Base-by-base conservation (phyloP, 345 rosid genomes). In the Syzygium oleosum region DNA sequence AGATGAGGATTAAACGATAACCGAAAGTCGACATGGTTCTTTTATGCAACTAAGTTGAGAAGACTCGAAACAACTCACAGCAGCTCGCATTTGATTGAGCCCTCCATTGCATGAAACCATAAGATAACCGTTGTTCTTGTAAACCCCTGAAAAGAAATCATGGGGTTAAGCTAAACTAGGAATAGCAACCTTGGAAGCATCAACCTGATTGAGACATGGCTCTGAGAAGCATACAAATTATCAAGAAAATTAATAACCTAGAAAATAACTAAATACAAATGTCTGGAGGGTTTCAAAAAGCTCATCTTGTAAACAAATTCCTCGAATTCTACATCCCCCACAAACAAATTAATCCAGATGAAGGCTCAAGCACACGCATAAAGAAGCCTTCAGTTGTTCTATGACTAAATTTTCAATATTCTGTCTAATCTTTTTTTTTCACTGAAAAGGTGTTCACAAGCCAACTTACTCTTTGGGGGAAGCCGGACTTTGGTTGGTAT, bases 21-120 rank as follows among this genome's bases (percentile, higher is more conserved):
- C 25, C 25, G 23, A 27, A 68, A 29, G 46, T 14, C 5, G 51
- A 21, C 27, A 31, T 34, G 46, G 55, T 87, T 78, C 53, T 43
- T 41, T 73, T 79, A 87, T 22, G 73, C 84, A 15, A 84, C 38
- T 63, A 85, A n/a, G 59, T 59, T 54, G 86, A 34, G 87, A 89
- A 86, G 54, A 53, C 83, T 73, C 49, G 49, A 80, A 73, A 84
- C 86, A 85, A 93, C 96, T 93, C 88, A 97, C 99, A 9, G 99
- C 99, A 84, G 99, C 97, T 92, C 99, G 92, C 99, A 97, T 97
- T 92, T 97, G 99, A 89, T 97, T 97, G 87, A 97, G 99, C 85
- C 99, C 99, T 92, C 99, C 99, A 91, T 97, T 97, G 91, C 98
- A 96, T 21, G 99, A 97, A 88, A 97, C 96, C 95, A 95, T 92